Evolutionary conservation across 2,329 filamentous ascomycete genomes (phyloP), one percentile per base, ranked within the genome.

Genomic region (Pseudogymnoascus sp.): DNA sequence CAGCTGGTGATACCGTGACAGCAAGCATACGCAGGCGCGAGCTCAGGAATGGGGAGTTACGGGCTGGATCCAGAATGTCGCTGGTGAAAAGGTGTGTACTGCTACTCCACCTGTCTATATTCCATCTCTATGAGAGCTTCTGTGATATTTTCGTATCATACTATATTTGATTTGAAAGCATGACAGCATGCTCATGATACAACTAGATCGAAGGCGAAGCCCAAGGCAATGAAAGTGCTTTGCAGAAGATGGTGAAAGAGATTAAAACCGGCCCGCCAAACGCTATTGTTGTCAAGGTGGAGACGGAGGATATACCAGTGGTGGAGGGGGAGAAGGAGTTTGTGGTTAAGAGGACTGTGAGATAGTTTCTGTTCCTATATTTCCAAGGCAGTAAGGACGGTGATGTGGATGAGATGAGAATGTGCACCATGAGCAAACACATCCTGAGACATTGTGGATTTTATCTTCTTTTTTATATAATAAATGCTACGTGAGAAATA

Each of bases 171-270:
- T 2, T 11, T 33, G 12, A 19, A 12, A 2, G 3, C n/a, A 37
- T 35, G 52, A 21, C n/a, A 10, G 16, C 3, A 35, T 59, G 21
- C 29, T 35, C 35, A 38, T 8, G 14, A 55, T 12, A 21, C 35
- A 59, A 21, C 23, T 67, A 95, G 90, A 92, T 96, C 59, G 85
- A 90, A 70, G 92, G 92, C 35, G 92, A 96, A 75, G 91, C 88
- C 5, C 92, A 96, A 72, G 92, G 91, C 43, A 79, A 83, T 3
- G 80, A 85, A 2, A 80, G 84, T 0, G 75, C 81, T 1, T 73
- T 96, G 26, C 76, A 84, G 60, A 81, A 84, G 62, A 88, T 96
- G 67, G 76, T 95, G 31, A 83, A 88, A 67, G 85, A 90, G 64
- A 78, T 96, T 60, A 82, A 91, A 69, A 81, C 84, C 62, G 92